Evolutionary conservation across 2,329 filamentous ascomycete species (phyloP).

Genomic region (Verruconis gallopava): DNA sequence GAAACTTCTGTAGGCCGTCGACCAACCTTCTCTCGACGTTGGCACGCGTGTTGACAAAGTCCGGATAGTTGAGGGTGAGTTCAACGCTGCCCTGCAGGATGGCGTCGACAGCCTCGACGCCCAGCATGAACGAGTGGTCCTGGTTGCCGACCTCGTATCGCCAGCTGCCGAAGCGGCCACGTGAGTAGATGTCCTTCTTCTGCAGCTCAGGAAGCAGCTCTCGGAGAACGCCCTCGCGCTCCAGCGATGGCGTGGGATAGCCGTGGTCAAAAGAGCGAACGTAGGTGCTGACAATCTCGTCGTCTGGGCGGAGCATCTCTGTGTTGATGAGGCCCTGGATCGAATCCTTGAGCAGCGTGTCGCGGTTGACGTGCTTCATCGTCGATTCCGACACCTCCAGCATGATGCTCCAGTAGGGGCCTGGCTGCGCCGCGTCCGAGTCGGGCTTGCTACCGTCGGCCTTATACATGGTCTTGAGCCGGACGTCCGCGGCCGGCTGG

Average conservation of each 20-base stretch:
- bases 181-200: constrained; percentile 82
- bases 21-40: constrained; percentile 52
- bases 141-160: constrained; percentile 95
- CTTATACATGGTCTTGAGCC: constrained; percentile 75
- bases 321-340: constrained; percentile 98
- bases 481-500: constrained; percentile 70
- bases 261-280: constrained; percentile 97
- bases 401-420: constrained; percentile 99
- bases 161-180: constrained; percentile 96
- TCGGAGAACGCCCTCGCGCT: constrained; percentile 89
- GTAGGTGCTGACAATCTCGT: constrained; percentile 97
- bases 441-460: constrained; percentile 73
- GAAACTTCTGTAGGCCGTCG: constrained; percentile 48
- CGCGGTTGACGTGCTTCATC: constrained; percentile 85
- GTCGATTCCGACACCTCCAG: constrained; percentile 91
- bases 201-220: constrained; percentile 87
- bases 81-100: constrained; percentile 82
- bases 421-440: constrained; percentile 61
- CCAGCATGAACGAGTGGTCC: constrained; percentile 96
- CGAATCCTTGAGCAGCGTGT: constrained; percentile 74
- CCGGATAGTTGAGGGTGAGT: constrained; percentile 89
- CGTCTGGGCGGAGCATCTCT: constrained; percentile 78
- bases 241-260: constrained; percentile 87
- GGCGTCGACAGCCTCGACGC: constrained; percentile 84
- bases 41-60: constrained; percentile 74